phyloP scores from a whole-genome alignment of 805 yeast genomes.

The Zygoascus biomembranicola region DNA sequence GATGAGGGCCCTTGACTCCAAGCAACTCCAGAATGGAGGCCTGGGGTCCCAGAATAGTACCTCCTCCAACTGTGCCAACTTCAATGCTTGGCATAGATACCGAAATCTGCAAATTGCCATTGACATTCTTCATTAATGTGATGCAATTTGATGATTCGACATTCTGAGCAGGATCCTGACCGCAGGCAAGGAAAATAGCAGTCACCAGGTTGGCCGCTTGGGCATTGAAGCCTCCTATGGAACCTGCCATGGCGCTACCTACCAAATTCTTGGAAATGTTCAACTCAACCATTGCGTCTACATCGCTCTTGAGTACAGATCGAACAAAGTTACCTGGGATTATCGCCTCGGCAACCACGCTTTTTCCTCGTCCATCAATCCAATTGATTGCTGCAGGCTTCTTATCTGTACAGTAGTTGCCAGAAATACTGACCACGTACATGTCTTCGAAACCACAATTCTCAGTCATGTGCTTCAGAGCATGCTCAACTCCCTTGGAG shows the following conservation, averaged over 20 bases:
- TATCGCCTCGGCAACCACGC: slow-evolving; percentile 92
- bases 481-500: slow-evolving; percentile 91
- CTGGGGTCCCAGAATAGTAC: slow-evolving; percentile 95
- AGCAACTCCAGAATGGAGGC: slow-evolving; percentile 89
- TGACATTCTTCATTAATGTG: slow-evolving; percentile 72
- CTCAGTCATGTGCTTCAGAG: slow-evolving; percentile 75
- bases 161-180: slow-evolving; percentile 99
- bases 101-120: slow-evolving; percentile 77
- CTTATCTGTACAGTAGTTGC: slow-evolving; percentile 96
- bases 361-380: slow-evolving; percentile 99
- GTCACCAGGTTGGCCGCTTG: slow-evolving; percentile 97
- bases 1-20: slow-evolving; percentile 94
- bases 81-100: slow-evolving; percentile 99
- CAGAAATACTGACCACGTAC: slow-evolving; percentile 87
- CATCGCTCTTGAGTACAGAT: slow-evolving; percentile 83
- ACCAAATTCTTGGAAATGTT: slow-evolving; percentile 83
- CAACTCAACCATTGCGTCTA: slow-evolving; percentile 82
- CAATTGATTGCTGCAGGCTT: slow-evolving; percentile 98
- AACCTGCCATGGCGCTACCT: slow-evolving; percentile 98
- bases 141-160: slow-evolving; percentile 97
- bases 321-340: slow-evolving; percentile 75
- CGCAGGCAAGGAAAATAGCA: slow-evolving; percentile 88
- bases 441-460: slow-evolving; percentile 91
- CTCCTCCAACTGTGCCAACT: slow-evolving; percentile 99
- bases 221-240: slow-evolving; percentile 96